A percentile compares a stretch with the other conserved stretches of the same genome.
Evolutionary conservation across 495 filamentous ascomycete genomes (phyloP).

Genomic region (Tuber magnatum): DNA sequence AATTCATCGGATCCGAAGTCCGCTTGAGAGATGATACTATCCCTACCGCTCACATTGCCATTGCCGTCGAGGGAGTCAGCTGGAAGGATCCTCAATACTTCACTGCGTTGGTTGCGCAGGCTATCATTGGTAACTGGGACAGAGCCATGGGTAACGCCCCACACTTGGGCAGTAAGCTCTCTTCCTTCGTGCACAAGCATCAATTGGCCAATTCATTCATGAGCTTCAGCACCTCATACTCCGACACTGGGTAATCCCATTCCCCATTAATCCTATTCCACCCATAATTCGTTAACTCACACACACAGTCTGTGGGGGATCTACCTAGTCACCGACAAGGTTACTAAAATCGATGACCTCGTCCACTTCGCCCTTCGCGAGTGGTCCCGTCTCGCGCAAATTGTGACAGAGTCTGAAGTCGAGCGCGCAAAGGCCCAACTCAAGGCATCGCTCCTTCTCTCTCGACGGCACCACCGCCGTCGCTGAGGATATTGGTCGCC

Average conservation of each 20-base stretch:
- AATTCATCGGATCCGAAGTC: constrained; percentile 94
- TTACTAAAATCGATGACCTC: constrained; percentile 82
- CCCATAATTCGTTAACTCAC: constrained; percentile 27
- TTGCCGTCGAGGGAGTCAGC: constrained; percentile 98
- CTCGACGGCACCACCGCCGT: constrained; percentile 96
- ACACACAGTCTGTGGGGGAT: constrained; percentile 86
- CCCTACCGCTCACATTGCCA: constrained; percentile 91
- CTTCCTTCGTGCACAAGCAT: constrained; percentile 82
- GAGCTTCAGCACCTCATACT: constrained; percentile 99
- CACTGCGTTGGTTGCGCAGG: constrained; percentile 92
- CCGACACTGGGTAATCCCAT: constrained; percentile 80
- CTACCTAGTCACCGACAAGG: constrained; percentile 89
- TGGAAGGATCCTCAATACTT: constrained; percentile 99
- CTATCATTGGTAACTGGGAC: constrained; percentile 99
- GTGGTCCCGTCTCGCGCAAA: constrained; percentile 85
- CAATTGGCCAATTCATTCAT: constrained; percentile 98
- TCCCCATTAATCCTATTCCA: not conserved
- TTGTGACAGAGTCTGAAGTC: constrained; percentile 79
- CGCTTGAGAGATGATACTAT: constrained; percentile 92
- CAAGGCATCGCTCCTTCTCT: constrained; percentile 94
- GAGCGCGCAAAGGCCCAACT: constrained; percentile 99
- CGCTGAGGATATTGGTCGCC: constrained; percentile 95
- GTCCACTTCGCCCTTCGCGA: constrained; percentile 97
- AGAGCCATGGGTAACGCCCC: constrained; percentile 94
- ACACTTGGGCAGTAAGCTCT: constrained; percentile 96